Base-by-base conservation (phyloP, 768 basidiomycete genomes). In the Cyclocybe aegerita region DNA sequence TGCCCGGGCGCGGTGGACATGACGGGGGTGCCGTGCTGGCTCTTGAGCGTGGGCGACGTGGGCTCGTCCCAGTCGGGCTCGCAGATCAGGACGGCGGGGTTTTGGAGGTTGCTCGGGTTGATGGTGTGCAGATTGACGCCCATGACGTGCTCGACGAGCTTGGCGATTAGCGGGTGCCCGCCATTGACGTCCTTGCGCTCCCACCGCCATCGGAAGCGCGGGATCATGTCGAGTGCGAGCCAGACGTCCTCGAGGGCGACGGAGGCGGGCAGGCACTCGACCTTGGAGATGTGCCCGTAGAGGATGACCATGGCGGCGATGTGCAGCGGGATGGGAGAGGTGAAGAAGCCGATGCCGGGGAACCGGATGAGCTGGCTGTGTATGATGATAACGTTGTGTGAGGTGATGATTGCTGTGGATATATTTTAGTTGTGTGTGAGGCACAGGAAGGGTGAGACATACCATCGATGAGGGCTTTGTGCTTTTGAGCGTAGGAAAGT, bases 251-350 rank as follows among this genome's bases (percentile, higher is more conserved):
- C 87, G 29, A 89, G 71, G 35, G 86, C 89, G 35, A 81, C 79
- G 49, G 83, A 73, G 36, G 75, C 77, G 1, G 85, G 68, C 23
- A 91, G 75, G 37, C 77, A 79, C 23, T 88, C 81, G 52, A 86
- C 88, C 46, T 82, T 81, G 6, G 86, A 89, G 79, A 91, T 90
- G 60, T 88, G 88, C 1, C 91, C 91, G 62, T 86, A 93, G 14
- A 93, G 76, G 52, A 93, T 92, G 50, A 93, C 88, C 90, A 93
- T 92, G 6, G 91, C 91, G 0, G 90, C 87, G 47, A 93, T 91
- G 66, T 93, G 91, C 14, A 93, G 76, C 10, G 91, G 91, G 51
- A 90, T 90, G 2, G 91, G 91, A 3, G 90, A 92, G 16, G 88
- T 88, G 64, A 93, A 93, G 72, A 93, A 93, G 3, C 85, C 88